Evolutionary conservation across 495 filamentous ascomycete species (phyloP), one percentile per base, ranked within the genome.

Genomic region (Aspergillus campestris): DNA sequence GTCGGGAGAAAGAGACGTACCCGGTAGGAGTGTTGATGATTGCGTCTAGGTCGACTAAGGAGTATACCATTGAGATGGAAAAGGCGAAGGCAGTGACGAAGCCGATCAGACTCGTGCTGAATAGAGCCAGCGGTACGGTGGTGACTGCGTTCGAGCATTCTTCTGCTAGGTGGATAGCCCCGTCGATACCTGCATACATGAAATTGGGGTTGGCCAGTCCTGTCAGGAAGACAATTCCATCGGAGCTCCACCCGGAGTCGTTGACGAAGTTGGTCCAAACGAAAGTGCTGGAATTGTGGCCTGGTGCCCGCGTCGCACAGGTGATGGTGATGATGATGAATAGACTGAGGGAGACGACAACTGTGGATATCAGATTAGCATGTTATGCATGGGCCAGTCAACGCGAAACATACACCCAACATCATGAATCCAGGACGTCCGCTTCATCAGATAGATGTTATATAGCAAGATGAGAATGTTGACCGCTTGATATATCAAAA

Each of bases 401-500:
- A 24, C 4, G n/a, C n/a, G n/a, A 24, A 12, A 57, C 58, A 46
- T 37, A 61, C 58, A 61, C 24, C 43, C 47, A 29, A 61, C 14
- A 34, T 64, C 48, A 32, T 64, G 53, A 3, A 60, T 58, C 55
- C 61, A 60, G 5, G 50, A 51, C 29, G 57, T 51, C 14, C 47
- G 34, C 8, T 50, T 51, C 34, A 64, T 31, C 0, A 56, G 12
- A 8, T 52, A 48, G 3, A 60, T 45, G 29, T 62, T 64, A 41
- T 60, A 58, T 3, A 55, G 18, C 7, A 60, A 13, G 3, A 55
- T 45, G 15, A 48, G 13, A 6, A 49, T 28, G 27, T 57, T 62
- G 27, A 59, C 36, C 9, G 66, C 48, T 44, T 71, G 64, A 45
- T 70, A 72, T 5, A 66, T 59, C 0, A 71, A 49, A 49, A 73